phyloP scores from a whole-genome alignment of 164 flowering plant species.

The Buxus sempervirens region DNA sequence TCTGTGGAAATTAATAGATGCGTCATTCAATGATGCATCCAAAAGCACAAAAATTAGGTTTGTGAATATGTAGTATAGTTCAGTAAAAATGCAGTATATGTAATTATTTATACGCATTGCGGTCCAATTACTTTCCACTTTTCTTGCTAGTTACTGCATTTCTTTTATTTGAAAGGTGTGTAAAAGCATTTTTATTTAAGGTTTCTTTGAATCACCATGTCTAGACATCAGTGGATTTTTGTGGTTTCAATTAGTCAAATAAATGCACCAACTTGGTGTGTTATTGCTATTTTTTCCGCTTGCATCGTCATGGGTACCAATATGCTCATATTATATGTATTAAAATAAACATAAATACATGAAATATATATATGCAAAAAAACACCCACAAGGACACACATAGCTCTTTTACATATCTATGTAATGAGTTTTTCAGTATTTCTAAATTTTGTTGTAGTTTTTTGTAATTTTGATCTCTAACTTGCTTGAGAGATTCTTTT shows the following conservation, averaged over 20 bases:
- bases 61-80: background rate
- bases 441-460: too few relatives aligned
- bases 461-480: too few relatives aligned
- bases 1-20: background rate
- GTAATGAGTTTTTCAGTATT: too few relatives aligned
- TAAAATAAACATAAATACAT: too few relatives aligned
- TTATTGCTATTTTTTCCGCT: background rate
- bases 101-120: background rate
- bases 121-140: background rate
- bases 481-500: too few relatives aligned
- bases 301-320: background rate
- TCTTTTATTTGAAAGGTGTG: background rate
- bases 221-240: background rate
- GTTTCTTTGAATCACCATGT: background rate
- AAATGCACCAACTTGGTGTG: background rate
- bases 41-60: background rate
- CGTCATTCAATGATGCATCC: background rate
- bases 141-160: background rate
- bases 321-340: too few relatives aligned
- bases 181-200: too few relatives aligned
- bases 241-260: background rate
- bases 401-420: too few relatives aligned
- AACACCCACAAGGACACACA: too few relatives aligned
- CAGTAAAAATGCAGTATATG: background rate
- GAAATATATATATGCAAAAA: too few relatives aligned